Evolutionary conservation across 2,329 filamentous ascomycete genomes (phyloP).

Genomic region (Xylaria polymorpha): DNA sequence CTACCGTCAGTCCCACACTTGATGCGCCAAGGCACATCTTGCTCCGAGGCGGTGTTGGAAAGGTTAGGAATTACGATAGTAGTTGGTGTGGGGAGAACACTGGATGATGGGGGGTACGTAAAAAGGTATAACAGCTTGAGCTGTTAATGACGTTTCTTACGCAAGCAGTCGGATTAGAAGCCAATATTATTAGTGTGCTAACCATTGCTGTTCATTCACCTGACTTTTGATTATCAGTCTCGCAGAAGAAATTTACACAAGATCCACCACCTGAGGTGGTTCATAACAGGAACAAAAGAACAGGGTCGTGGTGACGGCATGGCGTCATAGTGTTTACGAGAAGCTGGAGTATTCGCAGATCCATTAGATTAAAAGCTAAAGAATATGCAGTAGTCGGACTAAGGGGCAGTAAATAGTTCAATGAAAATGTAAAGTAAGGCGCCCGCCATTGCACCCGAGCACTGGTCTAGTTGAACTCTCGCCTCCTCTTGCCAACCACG

Average conservation of each 20-base stretch:
- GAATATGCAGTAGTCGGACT: no score
- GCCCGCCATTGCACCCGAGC: no score
- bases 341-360: no score
- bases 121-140: slow-evolving; percentile 17
- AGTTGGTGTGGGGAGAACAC: slow-evolving; percentile 12
- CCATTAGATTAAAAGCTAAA: no score
- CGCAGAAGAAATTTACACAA: background rate
- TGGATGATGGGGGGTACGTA: slow-evolving; percentile 13
- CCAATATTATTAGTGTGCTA: slow-evolving; percentile 30
- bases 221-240: background rate
- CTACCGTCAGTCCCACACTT: slow-evolving; percentile 23
- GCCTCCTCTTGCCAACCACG: no score
- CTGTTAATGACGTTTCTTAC: slow-evolving; percentile 18
- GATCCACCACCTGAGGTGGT: background rate
- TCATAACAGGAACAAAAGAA: no score
- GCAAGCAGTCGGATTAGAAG: slow-evolving; percentile 15
- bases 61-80: background rate
- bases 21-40: background rate
- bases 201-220: slow-evolving; percentile 15
- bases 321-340: no score
- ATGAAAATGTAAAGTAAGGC: no score
- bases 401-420: no score
- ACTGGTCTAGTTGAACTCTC: no score
- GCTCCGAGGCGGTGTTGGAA: slow-evolving; percentile 5
- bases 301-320: no score